Evolutionary conservation across 345 rosid species (phyloP), one percentile per base, ranked within the genome.

Genomic region (Moricandia moricandioides): DNA sequence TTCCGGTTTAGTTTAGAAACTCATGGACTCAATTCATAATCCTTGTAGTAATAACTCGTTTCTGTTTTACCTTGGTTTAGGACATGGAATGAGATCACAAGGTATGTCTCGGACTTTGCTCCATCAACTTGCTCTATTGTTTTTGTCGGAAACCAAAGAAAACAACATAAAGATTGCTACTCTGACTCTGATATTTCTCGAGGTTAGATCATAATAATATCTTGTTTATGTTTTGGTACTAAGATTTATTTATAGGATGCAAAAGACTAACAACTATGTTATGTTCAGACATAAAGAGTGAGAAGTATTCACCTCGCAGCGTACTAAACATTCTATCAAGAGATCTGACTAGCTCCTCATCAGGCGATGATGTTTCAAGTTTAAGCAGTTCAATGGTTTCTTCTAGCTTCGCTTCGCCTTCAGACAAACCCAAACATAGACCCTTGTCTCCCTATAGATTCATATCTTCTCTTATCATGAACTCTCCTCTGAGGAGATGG

Each of bases 61-160:
- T 56, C 8, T 2, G 8, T 29, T 5, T 14, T 35, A n/a, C n/a
- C 17, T 45, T 45, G 17, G n/a, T 43, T 3, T 74, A 89, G 97
- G 83, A 73, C 65, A 69, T 80, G 88, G 77, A 71, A 67, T 56
- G 76, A 84, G 54, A 82, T 81, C 54, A 67, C 84, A 58, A 81
- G 80, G 47, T 83, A 85, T 12, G 89, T 91, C 49, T 77, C 88
- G 8, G 69, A 86, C 82, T 77, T 85, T 76, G 92, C 95, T 57
- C 88, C 87, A 0, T 80, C 73, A 78, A 75, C 79, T 62, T 91
- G 97, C 64, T 82, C 96, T n/a, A 76, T 91, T n/a, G 64, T 86
- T 63, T 86, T 96, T 6, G 69, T 90, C 29, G 89, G 92, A 64
- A 86, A 73, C 69, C 52, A 57, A 12, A 73, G 69, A 68, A 81